Evolutionary conservation across 2,329 filamentous ascomycete species (phyloP).

Genomic region (Penicillium sp.): DNA sequence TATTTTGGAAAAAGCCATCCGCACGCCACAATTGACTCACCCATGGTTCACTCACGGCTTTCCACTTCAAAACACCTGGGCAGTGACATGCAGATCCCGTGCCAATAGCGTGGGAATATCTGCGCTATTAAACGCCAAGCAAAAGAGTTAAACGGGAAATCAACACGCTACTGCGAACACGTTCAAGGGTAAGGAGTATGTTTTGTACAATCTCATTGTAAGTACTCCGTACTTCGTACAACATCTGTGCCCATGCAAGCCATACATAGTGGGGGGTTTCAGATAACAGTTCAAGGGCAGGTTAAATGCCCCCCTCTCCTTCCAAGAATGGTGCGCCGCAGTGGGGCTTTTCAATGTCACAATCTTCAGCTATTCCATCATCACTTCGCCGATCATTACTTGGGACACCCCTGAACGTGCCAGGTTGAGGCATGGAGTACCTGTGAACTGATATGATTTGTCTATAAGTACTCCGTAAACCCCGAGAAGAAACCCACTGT

Average conservation of each 20-base stretch:
- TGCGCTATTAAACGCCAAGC: not conserved
- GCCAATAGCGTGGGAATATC: not conserved
- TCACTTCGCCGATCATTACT: not conserved
- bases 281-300: too few species aligned
- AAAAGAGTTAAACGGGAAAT: too few species aligned
- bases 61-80: not conserved
- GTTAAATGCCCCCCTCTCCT: not conserved
- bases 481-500: not conserved
- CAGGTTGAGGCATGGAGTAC: not conserved
- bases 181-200: too few species aligned
- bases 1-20: not conserved
- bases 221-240: not conserved
- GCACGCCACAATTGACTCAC: not conserved
- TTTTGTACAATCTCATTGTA: not conserved
- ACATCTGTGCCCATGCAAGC: not conserved
- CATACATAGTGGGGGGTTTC: not conserved
- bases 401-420: not conserved
- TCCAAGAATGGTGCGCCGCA: not conserved
- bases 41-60: not conserved
- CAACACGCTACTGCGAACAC: not conserved
- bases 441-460: not conserved
- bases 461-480: not conserved
- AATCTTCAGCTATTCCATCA: not conserved
- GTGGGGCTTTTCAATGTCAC: not conserved
- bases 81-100: slow-evolving; percentile 1